A percentile compares a stretch with the other conserved stretches of the same genome.
Conservation (phyloP, 23 red algal species). For the Gracilariopsis chorda region DNA sequence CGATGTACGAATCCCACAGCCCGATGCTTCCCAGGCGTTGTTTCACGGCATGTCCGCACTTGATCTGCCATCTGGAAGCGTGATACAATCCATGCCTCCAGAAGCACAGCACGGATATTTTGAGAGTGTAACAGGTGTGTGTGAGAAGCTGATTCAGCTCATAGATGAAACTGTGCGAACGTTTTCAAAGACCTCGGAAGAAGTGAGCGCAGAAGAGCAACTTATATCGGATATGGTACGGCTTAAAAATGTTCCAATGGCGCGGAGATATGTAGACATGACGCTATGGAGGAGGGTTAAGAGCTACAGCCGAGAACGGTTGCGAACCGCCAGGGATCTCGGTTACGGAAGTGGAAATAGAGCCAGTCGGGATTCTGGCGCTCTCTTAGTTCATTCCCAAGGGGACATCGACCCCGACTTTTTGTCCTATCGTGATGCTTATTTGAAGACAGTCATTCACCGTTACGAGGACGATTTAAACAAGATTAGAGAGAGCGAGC, state of each 20-base stretch:
- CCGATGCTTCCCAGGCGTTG: not conserved
- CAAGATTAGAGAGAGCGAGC: slow-evolving; percentile 17
- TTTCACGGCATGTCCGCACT: slow-evolving; percentile 26
- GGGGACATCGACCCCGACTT: slow-evolving; percentile 20
- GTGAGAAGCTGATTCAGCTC: slow-evolving; percentile 36
- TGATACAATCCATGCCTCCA: not conserved
- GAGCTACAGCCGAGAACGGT: not conserved
- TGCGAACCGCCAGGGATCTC: not conserved
- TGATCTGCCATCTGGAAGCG: not conserved
- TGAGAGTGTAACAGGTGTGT: not conserved
- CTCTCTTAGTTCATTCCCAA: slow-evolving; percentile 5
- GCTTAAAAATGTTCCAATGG: slow-evolving; percentile 35
- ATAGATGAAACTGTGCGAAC: slow-evolving; percentile 6
- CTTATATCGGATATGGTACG: slow-evolving; percentile 39
- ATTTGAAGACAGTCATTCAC: slow-evolving; percentile 33
- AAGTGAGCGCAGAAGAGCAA: slow-evolving; percentile 26
- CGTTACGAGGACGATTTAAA: slow-evolving; percentile 18
- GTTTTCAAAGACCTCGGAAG: slow-evolving; percentile 2
- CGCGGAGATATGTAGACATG: slow-evolving; percentile 49
- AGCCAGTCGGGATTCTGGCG: not conserved
- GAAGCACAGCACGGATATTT: slow-evolving; percentile 3
- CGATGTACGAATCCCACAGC: not conserved
- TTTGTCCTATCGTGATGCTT: slow-evolving; percentile 42
- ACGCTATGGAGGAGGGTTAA: slow-evolving; percentile 46
- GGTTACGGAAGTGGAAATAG: slow-evolving; percentile 23